A percentile compares a stretch with the other conserved stretches of the same genome.
These are phyloP conservation scores for Acacia acuminata DNA, from an alignment of 306 rosid genomes.

Conservation along the genomic window DNA sequence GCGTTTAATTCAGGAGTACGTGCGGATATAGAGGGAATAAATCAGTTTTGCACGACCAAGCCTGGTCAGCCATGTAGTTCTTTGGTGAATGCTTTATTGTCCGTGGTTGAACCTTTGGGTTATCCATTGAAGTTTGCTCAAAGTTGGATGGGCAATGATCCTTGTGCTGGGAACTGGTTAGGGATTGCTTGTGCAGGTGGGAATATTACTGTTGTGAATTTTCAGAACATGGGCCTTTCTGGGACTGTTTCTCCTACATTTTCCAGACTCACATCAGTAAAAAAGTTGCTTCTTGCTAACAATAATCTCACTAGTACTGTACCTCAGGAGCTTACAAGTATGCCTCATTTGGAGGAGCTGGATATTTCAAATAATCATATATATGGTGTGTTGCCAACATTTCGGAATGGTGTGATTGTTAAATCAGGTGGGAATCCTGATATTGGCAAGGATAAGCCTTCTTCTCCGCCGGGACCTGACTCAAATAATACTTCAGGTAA, in stretches of 20 bases:
- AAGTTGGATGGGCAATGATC: slow-evolving; percentile 72
- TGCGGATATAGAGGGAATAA: slow-evolving; percentile 42
- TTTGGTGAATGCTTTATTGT: slow-evolving; percentile 50
- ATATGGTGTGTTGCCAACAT: slow-evolving; percentile 57
- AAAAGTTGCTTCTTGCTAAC: slow-evolving; percentile 45
- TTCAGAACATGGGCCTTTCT: slow-evolving; percentile 51
- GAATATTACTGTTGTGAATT: slow-evolving; percentile 53
- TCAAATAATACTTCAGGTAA: background rate
- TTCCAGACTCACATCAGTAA: slow-evolving; percentile 42
- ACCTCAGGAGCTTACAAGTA: slow-evolving; percentile 57
- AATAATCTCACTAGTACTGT: slow-evolving; percentile 58
- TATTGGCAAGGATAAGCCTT: slow-evolving; percentile 55
- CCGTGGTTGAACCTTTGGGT: slow-evolving; percentile 45
- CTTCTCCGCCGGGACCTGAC: background rate
- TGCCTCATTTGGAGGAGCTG: slow-evolving; percentile 46
- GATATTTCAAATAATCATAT: slow-evolving; percentile 67
- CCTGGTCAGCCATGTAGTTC: slow-evolving; percentile 54
- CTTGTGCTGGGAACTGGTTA: slow-evolving; percentile 58
- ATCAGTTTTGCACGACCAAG: slow-evolving; percentile 50
- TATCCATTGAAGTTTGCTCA: slow-evolving; percentile 66
- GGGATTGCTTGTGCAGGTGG: slow-evolving; percentile 51
- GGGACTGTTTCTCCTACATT: slow-evolving; percentile 74
- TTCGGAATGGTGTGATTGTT: slow-evolving; percentile 41
- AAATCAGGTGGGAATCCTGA: slow-evolving; percentile 54
- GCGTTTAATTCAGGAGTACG: slow-evolving; percentile 36